Evolutionary conservation across 176 grass and related monocot species (phyloP), one percentile per base, ranked within the genome.

Genomic region (maize (Zea mays)): DNA sequence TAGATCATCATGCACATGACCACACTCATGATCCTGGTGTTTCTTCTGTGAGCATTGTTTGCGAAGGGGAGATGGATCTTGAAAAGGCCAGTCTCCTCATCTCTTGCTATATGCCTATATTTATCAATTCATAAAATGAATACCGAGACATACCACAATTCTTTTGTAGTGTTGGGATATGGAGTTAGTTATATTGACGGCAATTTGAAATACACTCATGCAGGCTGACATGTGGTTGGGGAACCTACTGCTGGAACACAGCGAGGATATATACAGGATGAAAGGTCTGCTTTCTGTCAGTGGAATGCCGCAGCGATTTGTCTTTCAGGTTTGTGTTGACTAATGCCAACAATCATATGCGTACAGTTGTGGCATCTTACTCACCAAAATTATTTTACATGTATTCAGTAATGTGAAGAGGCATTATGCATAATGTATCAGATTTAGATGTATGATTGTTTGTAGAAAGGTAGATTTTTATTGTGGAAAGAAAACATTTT

Each of bases 11-110:
- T 60, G 87, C 62, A 17, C 92, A 98, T 79, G 92, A 98, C 86
- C 96, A 98, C 84, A 94, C 77, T 42, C 96, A 98, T 75, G 96
- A 98, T 79, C 96, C 92, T 55, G 92, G 96, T 40, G 89, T 98
- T 79, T 98, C 92, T 86, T 98, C 96, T 34, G 96, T 98, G 52
- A 98, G 96, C 85, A 92, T 98, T 48, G 96, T 98, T 67, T 98
- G 96, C 41, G 96, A 98, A 90, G 95, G 95, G 66, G 87, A 85
- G 86, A 84, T 98, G 85, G 85, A 98, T 89, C 92, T 98, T 77
- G 85, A 98, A 63, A 98, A 98, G 95, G 95, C 86, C 47, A 72
- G 72, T 80, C 4, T 63, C 58, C 19, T 64, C 69, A 57, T 75
- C 1, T 70, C 19, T 49, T 51, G 36, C 68, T 80, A 19, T 77